Evolutionary conservation across 2,329 filamentous ascomycete species (phyloP).

Genomic region (Emergomyces pasteurianus): DNA sequence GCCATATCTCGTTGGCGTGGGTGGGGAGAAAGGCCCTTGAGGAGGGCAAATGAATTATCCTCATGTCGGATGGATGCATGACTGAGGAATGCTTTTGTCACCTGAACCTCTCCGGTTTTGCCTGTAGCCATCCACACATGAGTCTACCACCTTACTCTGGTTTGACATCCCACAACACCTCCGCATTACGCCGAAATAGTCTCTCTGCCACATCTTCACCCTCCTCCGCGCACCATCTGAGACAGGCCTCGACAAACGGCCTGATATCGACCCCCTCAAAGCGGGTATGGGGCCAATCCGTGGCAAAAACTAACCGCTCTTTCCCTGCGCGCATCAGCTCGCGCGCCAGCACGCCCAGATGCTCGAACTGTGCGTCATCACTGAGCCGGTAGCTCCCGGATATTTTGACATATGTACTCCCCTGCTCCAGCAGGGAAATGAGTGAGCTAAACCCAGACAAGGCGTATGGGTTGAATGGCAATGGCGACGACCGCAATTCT

Average conservation of each 20-base stretch:
- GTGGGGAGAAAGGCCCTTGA: not conserved
- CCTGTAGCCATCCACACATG: not conserved
- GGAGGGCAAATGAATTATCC: not conserved
- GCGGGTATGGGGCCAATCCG: slow-evolving; percentile 54
- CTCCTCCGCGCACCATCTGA: slow-evolving; percentile 42
- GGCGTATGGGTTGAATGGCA: slow-evolving; percentile 30
- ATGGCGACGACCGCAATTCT: slow-evolving; percentile 1
- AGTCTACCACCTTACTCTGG: not conserved
- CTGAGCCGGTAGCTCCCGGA: slow-evolving; percentile 48
- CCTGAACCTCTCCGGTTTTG: not conserved
- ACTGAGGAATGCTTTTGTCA: no score
- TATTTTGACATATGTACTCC: slow-evolving; percentile 45
- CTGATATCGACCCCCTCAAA: slow-evolving; percentile 46
- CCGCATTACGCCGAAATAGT: slow-evolving; percentile 45
- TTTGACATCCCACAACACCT: slow-evolving; percentile 36
- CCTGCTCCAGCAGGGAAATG: slow-evolving; percentile 34
- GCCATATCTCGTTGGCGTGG: not conserved
- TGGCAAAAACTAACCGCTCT: slow-evolving; percentile 44
- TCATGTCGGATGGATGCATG: no score
- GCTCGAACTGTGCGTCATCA: slow-evolving; percentile 31
- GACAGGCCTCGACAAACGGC: slow-evolving; percentile 42
- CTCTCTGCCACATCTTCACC: slow-evolving; percentile 32
- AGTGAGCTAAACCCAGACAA: slow-evolving; percentile 41
- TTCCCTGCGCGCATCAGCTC: slow-evolving; percentile 38
- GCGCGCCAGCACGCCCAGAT: slow-evolving; percentile 37